Conservation (phyloP, 306 rosid species). For the Ormosia semicastrata region DNA sequence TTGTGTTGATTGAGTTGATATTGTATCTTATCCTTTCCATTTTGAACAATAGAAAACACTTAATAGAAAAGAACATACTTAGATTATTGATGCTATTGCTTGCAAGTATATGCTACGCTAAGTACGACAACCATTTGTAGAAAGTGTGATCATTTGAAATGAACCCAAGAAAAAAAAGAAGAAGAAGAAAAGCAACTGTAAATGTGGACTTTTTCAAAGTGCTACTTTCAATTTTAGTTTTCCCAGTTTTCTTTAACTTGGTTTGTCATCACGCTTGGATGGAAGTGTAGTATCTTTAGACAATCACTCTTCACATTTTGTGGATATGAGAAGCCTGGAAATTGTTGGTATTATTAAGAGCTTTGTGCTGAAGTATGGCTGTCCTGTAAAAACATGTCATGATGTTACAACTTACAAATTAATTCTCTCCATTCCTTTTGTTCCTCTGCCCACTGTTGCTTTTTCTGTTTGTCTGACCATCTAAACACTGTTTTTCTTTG, state of each 20-base stretch:
- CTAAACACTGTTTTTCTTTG: background rate
- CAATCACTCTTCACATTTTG: background rate
- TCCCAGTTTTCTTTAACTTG: too few species aligned
- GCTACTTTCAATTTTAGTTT: background rate
- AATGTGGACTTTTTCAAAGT: background rate
- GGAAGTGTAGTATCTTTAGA: too few species aligned
- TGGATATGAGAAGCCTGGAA: background rate
- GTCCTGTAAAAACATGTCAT: background rate
- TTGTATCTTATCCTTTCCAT: background rate
- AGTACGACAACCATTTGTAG: background rate
- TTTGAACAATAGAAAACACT: background rate
- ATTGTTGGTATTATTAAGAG: background rate
- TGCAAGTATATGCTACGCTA: background rate
- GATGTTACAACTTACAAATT: background rate
- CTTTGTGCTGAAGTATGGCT: slow-evolving; percentile 3
- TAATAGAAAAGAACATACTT: background rate
- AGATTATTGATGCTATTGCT: background rate
- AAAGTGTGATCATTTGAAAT: background rate
- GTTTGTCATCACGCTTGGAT: too few species aligned
- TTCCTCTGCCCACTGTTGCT: background rate
- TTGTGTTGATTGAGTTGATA: background rate
- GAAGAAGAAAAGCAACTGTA: background rate
- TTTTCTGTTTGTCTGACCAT: background rate
- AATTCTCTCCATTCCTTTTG: background rate
- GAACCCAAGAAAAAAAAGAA: background rate